Percentiles rank a stretch among this genome's conserved stretches.
phyloP scores from a whole-genome alignment of 768 basidiomycete species.

The Coprinopsis strossmayeri region DNA sequence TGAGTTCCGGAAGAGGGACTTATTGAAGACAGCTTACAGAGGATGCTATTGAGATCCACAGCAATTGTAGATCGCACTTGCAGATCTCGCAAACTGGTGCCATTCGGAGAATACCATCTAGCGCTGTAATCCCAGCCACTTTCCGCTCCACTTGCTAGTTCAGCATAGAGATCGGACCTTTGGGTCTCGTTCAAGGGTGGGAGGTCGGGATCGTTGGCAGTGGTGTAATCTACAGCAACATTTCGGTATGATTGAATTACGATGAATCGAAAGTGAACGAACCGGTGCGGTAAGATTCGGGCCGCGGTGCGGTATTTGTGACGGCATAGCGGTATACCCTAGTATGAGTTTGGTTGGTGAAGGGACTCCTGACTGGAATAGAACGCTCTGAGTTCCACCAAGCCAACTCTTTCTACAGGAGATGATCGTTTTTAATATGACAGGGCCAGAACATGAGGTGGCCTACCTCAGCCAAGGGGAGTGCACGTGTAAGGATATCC shows the following conservation, averaged over 20 bases:
- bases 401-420: constrained; percentile 57
- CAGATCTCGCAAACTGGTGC: constrained; percentile 55
- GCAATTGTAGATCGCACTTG: constrained; percentile 67
- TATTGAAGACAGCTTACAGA: constrained; percentile 46
- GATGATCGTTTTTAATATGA: not conserved
- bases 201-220: constrained; percentile 60
- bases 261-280: constrained; percentile 12
- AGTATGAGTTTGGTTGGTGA: constrained; percentile 58
- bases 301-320: constrained; percentile 79
- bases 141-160: constrained; percentile 87
- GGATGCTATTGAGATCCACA: constrained; percentile 77
- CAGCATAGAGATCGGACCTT: constrained; percentile 66
- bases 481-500: constrained; percentile 66
- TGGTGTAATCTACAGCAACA: constrained; percentile 57
- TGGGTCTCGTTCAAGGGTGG: constrained; percentile 55
- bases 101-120: constrained; percentile 39
- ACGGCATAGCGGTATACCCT: constrained; percentile 70
- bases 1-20: not conserved
- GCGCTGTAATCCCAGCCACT: constrained; percentile 53
- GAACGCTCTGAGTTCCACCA: constrained; percentile 84
- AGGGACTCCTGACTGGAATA: constrained; percentile 60
- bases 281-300: constrained; percentile 75
- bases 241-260: constrained; percentile 5
- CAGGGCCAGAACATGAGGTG: not conserved
- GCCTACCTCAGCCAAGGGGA: constrained; percentile 77